Conservation (phyloP, 306 rosid genomes). For the Vigna angularis region DNA sequence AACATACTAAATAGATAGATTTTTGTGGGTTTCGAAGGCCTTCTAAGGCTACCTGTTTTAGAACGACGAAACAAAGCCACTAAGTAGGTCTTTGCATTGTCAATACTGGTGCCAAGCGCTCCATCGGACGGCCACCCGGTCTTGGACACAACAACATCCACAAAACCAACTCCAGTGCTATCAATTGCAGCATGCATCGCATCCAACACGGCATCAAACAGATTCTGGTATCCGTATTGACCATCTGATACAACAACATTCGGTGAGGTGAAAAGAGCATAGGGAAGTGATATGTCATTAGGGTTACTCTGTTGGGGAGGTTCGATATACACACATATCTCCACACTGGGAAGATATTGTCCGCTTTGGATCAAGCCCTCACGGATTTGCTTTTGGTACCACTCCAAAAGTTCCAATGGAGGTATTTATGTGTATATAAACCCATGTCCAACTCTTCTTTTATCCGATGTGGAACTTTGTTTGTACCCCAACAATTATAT, state of each 20-base stretch:
- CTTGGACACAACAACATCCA: slow-evolving; percentile 68
- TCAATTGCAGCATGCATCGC: slow-evolving; percentile 61
- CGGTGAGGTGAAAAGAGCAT: slow-evolving; percentile 62
- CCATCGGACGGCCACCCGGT: slow-evolving; percentile 78
- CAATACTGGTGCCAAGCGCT: slow-evolving; percentile 49
- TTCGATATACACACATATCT: too few species aligned
- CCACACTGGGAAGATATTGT: too few species aligned
- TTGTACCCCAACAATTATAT: too few species aligned
- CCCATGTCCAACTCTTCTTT: too few species aligned
- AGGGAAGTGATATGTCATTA: slow-evolving; percentile 55
- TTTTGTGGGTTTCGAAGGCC: slow-evolving; percentile 49
- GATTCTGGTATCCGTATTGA: slow-evolving; percentile 53
- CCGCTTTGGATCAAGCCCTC: too few species aligned
- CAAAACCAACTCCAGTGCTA: slow-evolving; percentile 50
- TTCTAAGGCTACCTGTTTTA: slow-evolving; percentile 58
- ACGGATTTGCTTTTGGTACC: too few species aligned
- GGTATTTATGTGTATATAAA: too few species aligned
- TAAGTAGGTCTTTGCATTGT: slow-evolving; percentile 57
- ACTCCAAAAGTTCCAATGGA: too few species aligned
- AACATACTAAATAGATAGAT: slow-evolving; percentile 55
- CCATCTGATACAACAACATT: slow-evolving; percentile 56
- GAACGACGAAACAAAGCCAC: slow-evolving; percentile 58
- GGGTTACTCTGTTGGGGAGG: slow-evolving; percentile 42
- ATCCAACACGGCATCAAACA: slow-evolving; percentile 74
- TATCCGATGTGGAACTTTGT: too few species aligned